Percentiles rank a stretch among this genome's conserved stretches.
Conservation (phyloP, 2,329 filamentous ascomycete species). For the Aspergillus sp. region DNA sequence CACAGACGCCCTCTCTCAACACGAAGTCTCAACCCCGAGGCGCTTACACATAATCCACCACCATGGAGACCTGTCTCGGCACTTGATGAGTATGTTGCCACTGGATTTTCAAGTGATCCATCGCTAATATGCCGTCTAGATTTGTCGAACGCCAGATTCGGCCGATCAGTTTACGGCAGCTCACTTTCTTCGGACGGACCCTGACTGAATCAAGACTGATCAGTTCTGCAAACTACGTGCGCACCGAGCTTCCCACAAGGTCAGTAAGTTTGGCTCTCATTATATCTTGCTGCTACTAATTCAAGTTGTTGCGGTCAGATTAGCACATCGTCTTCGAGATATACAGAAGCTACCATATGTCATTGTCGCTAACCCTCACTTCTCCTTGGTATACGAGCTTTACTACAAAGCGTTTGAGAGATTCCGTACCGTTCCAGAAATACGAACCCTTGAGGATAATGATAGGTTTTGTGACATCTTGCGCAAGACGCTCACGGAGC, state of each 20-base stretch:
- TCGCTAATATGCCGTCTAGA: conserved; percentile 49
- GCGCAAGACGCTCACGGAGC: conserved; percentile 75
- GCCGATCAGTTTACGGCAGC: conserved; percentile 92
- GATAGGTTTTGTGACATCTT: conserved; percentile 81
- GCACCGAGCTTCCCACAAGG: conserved; percentile 87
- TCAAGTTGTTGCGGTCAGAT: conserved; percentile 47
- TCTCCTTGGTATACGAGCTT: conserved; percentile 91
- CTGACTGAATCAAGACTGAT: conserved; percentile 86
- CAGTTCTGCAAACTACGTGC: conserved; percentile 95
- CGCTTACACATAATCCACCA: conserved; percentile 41
- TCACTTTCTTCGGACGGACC: conserved; percentile 95
- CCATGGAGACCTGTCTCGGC: conserved; percentile 60
- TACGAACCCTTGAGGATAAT: conserved; percentile 85
- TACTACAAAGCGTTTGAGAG: conserved; percentile 97
- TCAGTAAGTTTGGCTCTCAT: conserved; percentile 35
- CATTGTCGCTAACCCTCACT: conserved; percentile 91
- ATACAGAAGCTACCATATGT: conserved; percentile 97
- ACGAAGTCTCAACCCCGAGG: conserved; percentile 28
- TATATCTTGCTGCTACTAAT: neutral
- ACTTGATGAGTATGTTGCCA: conserved; percentile 55
- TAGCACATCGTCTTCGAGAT: conserved; percentile 91
- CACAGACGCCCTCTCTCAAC: conserved; percentile 22
- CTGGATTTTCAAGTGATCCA: neutral
- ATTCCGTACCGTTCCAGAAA: conserved; percentile 79
- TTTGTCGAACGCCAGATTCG: conserved; percentile 91